Evolutionary conservation across 306 rosid species (phyloP), one percentile per base, ranked within the genome.

Genomic region (Acmispon strigosus): DNA sequence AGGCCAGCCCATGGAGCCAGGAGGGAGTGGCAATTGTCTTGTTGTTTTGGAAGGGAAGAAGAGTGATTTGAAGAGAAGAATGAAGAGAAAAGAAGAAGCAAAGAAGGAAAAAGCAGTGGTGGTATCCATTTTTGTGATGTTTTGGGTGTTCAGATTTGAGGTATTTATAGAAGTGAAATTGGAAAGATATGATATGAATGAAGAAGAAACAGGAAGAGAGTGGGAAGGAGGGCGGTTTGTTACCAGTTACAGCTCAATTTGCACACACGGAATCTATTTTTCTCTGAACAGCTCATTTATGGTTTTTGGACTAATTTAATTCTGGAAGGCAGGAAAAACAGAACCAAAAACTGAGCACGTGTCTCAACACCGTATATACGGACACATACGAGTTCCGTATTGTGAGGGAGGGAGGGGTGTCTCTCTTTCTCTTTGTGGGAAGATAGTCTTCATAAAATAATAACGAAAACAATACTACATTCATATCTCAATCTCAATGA

Each of bases 1-100:
- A 54, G 99, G 96, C 86, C 85, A 94, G 1, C 99, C 97, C 84
- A 91, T 69, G 68, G 95, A 72, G 0, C 99, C 99, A 0, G 99
- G 99, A 4, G 99, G 99, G 49, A 94, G 94, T 8, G 94, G 89
- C 45, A 88, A 64, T 39, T 66, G 53, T 11, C 22, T 70, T 32
- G 52, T 53, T 36, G 41, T 60, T n/a, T 67, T 5, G 70, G 76
- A 63, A 43, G 80, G 37, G 68, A 62, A 83, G 76, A 76, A 10
- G 70, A 86, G 24, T 48, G 54, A 54, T 43, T 47, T 77, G 74
- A 82, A 2, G 8, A 84, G 52, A 48, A 76, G 20, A 66, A 90
- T 16, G 62, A 62, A 16, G 56, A 74, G 49, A 18, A 77, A 32
- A 72, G 78, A 76, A 55, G 73, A 53, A 78, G 42, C 0, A 76